These are phyloP conservation scores for Spinellus fusiger DNA, from an alignment of 192 early-diverging fungal species.

Conservation along the genomic window DNA sequence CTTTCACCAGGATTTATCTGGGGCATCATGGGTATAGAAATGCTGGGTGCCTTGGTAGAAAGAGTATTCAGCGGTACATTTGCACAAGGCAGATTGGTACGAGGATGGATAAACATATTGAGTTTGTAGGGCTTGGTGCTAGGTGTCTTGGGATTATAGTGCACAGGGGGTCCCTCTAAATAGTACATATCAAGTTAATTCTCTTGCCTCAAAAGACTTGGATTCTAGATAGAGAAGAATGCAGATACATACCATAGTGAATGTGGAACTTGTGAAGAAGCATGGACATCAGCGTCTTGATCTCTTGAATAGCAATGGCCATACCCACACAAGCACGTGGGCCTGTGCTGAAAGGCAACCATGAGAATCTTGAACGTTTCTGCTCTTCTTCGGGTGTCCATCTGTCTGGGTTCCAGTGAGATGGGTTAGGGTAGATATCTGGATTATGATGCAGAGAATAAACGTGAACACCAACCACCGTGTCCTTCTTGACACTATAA, in stretches of 20 bases:
- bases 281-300: conserved; percentile 42
- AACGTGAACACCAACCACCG: conserved; percentile 15
- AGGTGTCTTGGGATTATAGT: conserved; percentile 21
- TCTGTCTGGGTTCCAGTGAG: conserved; percentile 47
- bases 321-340: conserved; percentile 52
- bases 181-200: too few species aligned
- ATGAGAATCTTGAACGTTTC: conserved; percentile 40
- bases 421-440: conserved; percentile 36
- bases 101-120: conserved; percentile 19
- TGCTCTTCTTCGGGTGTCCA: conserved; percentile 44
- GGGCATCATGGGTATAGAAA: background rate
- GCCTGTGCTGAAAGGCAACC: conserved; percentile 50
- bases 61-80: background rate
- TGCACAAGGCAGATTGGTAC: conserved; percentile 13
- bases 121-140: conserved; percentile 36
- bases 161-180: conserved; percentile 12
- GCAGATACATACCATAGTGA: background rate
- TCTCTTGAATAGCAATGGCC: conserved; percentile 49
- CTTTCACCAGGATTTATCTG: background rate
- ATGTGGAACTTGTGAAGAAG: conserved; percentile 43
- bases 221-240: conserved; percentile 8
- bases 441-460: conserved; percentile 42
- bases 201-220: too few species aligned
- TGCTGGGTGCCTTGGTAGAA: background rate
- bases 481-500: conserved; percentile 27